Conservation (phyloP, 2,329 filamentous ascomycete genomes). For the Tolypocladium pustulatum region DNA sequence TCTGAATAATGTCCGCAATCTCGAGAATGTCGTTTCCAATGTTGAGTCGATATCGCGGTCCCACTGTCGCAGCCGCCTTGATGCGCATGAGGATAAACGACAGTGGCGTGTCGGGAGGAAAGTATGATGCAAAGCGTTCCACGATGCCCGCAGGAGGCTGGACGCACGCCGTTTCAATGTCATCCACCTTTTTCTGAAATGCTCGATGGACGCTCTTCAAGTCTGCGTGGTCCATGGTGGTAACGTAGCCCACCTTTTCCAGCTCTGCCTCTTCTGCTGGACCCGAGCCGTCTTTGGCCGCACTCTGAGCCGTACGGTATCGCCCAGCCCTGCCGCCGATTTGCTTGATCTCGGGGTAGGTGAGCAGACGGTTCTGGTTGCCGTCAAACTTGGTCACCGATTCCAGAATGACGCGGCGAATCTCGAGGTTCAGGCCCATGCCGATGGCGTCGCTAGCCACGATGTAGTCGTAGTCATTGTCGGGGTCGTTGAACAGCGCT, state of each 20-base stretch:
- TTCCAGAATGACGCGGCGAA: constrained; percentile 86
- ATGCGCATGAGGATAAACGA: constrained; percentile 72
- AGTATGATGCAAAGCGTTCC: constrained; percentile 70
- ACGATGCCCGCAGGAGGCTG: constrained; percentile 61
- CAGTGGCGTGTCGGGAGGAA: constrained; percentile 70
- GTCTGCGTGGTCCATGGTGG: constrained; percentile 64
- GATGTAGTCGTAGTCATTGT: constrained; percentile 91
- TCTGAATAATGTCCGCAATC: constrained; percentile 66
- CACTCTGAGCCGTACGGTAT: constrained; percentile 53
- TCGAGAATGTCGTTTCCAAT: constrained; percentile 47
- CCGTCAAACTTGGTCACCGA: constrained; percentile 64
- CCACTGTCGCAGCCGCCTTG: constrained; percentile 54
- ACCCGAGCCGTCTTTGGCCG: constrained; percentile 4
- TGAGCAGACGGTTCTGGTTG: constrained; percentile 42
- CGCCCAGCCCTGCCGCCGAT: constrained; percentile 89
- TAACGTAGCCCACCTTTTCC: constrained; percentile 61
- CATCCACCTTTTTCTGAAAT: constrained; percentile 52
- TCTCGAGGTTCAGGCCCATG: constrained; percentile 90
- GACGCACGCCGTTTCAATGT: constrained; percentile 62
- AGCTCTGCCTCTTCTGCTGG: constrained; percentile 6
- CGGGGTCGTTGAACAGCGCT: constrained; percentile 82
- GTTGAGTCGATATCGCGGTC: constrained; percentile 57
- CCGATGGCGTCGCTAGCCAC: constrained; percentile 94
- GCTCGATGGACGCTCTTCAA: constrained; percentile 49
- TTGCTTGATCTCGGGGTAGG: constrained; percentile 77